Percentiles rank a stretch among this genome's conserved stretches.
These are phyloP conservation scores for Schoenoplectus triqueter DNA, from an alignment of 202 grass and related monocot species.

Conservation along the genomic window DNA sequence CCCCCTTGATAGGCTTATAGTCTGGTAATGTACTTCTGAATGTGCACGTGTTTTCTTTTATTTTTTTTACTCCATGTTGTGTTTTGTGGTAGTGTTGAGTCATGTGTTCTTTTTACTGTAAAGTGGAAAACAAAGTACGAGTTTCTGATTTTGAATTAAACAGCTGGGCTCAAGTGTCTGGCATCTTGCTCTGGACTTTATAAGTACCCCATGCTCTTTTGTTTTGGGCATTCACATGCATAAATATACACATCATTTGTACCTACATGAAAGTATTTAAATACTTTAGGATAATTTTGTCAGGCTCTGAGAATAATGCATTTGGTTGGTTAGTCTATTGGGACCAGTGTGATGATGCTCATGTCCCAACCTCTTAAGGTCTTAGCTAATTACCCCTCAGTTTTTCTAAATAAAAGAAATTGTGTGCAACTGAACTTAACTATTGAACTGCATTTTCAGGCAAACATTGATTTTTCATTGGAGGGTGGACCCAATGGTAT, in stretches of 20 bases:
- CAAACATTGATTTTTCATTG: conserved; percentile 64
- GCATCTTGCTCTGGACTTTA: conserved; percentile 28
- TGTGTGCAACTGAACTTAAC: not conserved
- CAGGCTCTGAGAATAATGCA: conserved; percentile 36
- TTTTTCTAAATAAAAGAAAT: not conserved
- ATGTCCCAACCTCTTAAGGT: conserved; percentile 16
- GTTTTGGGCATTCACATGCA: conserved; percentile 20
- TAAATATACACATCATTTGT: conserved; percentile 14
- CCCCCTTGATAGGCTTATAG: conserved; percentile 4
- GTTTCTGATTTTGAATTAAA: not conserved
- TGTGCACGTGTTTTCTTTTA: not conserved
- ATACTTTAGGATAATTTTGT: conserved; percentile 35
- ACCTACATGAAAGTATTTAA: conserved; percentile 21
- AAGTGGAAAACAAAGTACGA: conserved; percentile 13
- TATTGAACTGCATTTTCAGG: conserved; percentile 44
- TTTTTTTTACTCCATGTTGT: not conserved
- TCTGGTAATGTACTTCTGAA: not conserved
- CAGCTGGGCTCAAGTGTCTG: not conserved
- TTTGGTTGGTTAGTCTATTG: conserved; percentile 38
- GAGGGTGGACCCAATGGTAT: conserved; percentile 50
- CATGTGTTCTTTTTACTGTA: conserved; percentile 27
- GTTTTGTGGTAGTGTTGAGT: not conserved
- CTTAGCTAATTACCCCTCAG: conserved; percentile 14
- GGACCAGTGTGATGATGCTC: conserved; percentile 36
- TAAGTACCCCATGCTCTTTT: conserved; percentile 18